Percentiles rank a stretch among this genome's conserved stretches.
Conservation (phyloP, 2,329 filamentous ascomycete genomes). For the Allantophomopsis lycopodina region DNA sequence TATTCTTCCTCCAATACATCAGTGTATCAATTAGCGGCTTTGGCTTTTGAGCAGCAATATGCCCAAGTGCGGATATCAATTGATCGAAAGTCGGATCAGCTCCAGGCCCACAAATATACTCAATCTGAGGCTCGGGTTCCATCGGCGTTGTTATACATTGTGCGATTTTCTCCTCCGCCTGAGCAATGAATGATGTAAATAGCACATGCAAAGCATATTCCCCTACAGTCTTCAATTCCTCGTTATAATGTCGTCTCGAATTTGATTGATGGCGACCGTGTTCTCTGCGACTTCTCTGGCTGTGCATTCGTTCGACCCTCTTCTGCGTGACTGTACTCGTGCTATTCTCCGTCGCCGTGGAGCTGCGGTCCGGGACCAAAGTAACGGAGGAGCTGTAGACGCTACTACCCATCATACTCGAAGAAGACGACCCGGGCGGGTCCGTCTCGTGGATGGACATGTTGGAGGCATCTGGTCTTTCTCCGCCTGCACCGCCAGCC, state of each 20-base stretch:
- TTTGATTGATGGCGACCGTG: constrained; percentile 54
- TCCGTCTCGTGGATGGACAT: constrained; percentile 12
- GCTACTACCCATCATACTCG: constrained; percentile 12
- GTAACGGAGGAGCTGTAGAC: constrained; percentile 17
- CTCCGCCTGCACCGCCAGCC: constrained; percentile 28
- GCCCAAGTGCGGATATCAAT: constrained; percentile 80
- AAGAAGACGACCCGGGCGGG: constrained; percentile 7
- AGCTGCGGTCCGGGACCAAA: constrained; percentile 16
- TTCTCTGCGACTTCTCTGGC: constrained; percentile 57
- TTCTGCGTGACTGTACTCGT: constrained; percentile 30
- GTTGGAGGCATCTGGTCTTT: constrained; percentile 15
- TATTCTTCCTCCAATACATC: constrained; percentile 95
- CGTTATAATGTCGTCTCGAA: constrained; percentile 49
- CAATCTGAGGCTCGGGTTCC: constrained; percentile 72
- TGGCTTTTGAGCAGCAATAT: constrained; percentile 87
- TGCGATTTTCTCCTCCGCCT: constrained; percentile 93
- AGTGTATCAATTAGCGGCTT: constrained; percentile 93
- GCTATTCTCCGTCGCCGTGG: constrained; percentile 29
- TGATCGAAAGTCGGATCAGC: constrained; percentile 87
- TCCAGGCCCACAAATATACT: constrained; percentile 80
- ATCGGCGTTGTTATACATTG: constrained; percentile 71
- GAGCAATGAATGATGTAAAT: constrained; percentile 93
- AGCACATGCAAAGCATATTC: constrained; percentile 95
- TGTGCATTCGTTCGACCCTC: constrained; percentile 47
- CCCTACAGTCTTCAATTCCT: constrained; percentile 84